Base-by-base conservation (phyloP, 2,329 filamentous ascomycete genomes). In the Phialophora verrucosa region DNA sequence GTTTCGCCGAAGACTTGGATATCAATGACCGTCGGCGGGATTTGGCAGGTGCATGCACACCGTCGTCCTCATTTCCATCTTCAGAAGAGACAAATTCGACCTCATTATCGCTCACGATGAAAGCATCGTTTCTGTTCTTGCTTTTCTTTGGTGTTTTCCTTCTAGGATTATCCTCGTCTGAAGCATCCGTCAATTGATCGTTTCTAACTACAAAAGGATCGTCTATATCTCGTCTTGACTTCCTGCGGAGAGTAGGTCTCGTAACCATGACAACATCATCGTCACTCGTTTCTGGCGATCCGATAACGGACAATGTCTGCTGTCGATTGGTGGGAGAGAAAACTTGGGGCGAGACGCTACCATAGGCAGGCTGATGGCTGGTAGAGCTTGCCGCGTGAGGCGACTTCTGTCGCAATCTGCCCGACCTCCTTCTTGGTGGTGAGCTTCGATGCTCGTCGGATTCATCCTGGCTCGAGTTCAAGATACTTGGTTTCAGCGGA, bases 201-300 rank as follows among this genome's bases (percentile, higher is more conserved):
- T 74, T 73, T 10, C 74, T 67, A 10, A 75, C 60, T 23, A 75
- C 60, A 20, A 76, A 70, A 0, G 72, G 70, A 23, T 71, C 67
- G 32, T 71, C 72, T 11, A 67, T 57, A 14, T 68, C 62, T n/a
- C 70, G 70, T 68, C 32, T 75, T 63, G 69, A 56, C 23, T 61
- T 60, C 8, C 68, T 63, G 10, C 66, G 57, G 25, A 55, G 7
- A 4, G 62, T 42, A 20, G 70, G 71, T 49, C 58, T 69, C 3
- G 71, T 66, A 10, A 57, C 58, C 49, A 74, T 66, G 14, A 68
- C 56, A 29, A 59, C 50, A 42, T 76, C 74, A 17, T 75, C 74
- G 17, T 72, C 75, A 57, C 73, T 78, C 29, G 72, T 71, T 62
- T 75, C 75, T 32, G 74, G 54, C 23, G 72, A 73, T 8, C 70